Percentiles rank a stretch among this genome's conserved stretches.
Evolutionary conservation across 2,329 filamentous ascomycete genomes (phyloP).

Genomic region (Fusarium marasasianum): DNA sequence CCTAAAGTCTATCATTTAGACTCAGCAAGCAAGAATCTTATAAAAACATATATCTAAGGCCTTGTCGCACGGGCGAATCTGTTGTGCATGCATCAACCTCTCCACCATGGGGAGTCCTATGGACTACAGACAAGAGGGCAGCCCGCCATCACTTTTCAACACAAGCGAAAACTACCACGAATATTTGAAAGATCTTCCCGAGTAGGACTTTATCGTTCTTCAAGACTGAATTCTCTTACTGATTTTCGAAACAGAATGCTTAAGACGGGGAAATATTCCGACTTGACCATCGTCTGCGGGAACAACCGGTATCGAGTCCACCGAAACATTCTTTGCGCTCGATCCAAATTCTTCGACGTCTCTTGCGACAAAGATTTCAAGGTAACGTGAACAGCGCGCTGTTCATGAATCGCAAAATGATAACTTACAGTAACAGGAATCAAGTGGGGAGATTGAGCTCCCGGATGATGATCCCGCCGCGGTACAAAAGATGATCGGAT

Average conservation of each 20-base stretch:
- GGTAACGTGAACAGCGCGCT: neutral
- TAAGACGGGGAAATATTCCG: neutral
- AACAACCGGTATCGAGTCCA: neutral
- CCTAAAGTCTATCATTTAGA: neutral
- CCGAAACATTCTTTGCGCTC: neutral
- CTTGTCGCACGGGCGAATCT: fast-evolving
- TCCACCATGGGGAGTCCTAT: neutral
- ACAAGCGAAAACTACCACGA: neutral
- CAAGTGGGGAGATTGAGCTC: neutral
- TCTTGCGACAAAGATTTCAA: neutral
- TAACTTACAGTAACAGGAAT: neutral
- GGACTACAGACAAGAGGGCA: neutral
- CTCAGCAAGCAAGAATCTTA: fast-evolving
- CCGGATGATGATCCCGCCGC: slow-evolving; percentile 2
- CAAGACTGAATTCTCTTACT: too few relatives aligned
- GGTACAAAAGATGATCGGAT: slow-evolving; percentile 1
- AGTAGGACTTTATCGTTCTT: neutral
- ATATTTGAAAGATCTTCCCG: neutral
- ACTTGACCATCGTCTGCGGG: slow-evolving; percentile 7
- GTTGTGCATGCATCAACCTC: too few relatives aligned
- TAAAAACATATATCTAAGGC: neutral
- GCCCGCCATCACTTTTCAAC: neutral
- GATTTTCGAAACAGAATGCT: neutral
- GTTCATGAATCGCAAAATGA: too few relatives aligned
- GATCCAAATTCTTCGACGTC: slow-evolving; percentile 1